These are phyloP conservation scores for Tricholoma matsutake DNA, from an alignment of 768 basidiomycete species.

Conservation along the genomic window DNA sequence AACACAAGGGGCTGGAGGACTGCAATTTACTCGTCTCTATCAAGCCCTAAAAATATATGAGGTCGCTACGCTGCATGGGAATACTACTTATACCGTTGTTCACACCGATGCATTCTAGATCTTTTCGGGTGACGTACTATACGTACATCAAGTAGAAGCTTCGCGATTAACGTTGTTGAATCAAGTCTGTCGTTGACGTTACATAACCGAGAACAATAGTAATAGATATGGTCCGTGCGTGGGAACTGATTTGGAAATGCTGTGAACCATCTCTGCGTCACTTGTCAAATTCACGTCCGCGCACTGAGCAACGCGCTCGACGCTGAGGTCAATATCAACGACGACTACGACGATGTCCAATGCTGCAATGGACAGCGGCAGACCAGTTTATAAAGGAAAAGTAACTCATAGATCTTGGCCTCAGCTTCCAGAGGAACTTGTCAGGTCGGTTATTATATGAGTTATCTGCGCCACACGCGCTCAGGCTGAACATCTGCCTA, in stretches of 20 bases:
- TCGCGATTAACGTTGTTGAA: too few relatives aligned
- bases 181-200: background rate
- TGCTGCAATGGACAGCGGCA: slow-evolving; percentile 24
- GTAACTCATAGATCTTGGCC: slow-evolving; percentile 54
- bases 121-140: too few relatives aligned
- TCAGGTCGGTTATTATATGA: slow-evolving; percentile 41
- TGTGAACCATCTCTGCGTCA: slow-evolving; percentile 31
- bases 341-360: slow-evolving; percentile 5
- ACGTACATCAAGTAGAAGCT: too few relatives aligned
- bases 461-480: slow-evolving; percentile 30
- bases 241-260: slow-evolving; percentile 31
- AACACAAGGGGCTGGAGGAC: too few relatives aligned
- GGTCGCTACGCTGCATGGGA: too few relatives aligned
- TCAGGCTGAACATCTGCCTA: slow-evolving; percentile 17
- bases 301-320: slow-evolving; percentile 41
- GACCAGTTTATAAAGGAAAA: slow-evolving; percentile 55
- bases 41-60: too few relatives aligned
- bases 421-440: slow-evolving; percentile 58
- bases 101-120: too few relatives aligned
- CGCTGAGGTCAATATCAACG: slow-evolving; percentile 18
- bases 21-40: too few relatives aligned
- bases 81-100: too few relatives aligned
- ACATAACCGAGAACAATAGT: slow-evolving; percentile 5
- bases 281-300: slow-evolving; percentile 31
- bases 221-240: slow-evolving; percentile 39